Conservation (phyloP, 2,329 filamentous ascomycete genomes). For the Sclerotinia sclerotiorum region DNA sequence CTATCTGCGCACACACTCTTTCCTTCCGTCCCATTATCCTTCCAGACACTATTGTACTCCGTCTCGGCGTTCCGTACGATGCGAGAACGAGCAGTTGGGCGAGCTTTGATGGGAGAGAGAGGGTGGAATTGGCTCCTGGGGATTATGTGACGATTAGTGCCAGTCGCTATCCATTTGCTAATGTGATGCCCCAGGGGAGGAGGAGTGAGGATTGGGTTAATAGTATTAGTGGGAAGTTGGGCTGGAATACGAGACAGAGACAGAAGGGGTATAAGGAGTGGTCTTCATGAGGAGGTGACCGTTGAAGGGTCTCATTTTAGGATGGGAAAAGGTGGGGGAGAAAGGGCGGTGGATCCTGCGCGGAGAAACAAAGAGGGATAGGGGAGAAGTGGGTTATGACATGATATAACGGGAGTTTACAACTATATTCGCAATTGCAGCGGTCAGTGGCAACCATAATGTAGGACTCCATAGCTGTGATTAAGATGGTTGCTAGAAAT, state of each 20-base stretch:
- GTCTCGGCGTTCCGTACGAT: constrained; percentile 92
- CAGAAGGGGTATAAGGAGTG: constrained; percentile 61
- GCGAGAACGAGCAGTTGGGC: constrained; percentile 89
- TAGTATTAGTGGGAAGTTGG: constrained; percentile 74
- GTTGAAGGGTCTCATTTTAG: not conserved
- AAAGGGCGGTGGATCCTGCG: not conserved
- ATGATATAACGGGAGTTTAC: not conserved
- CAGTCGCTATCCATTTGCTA: constrained; percentile 76
- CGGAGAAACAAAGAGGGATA: not conserved
- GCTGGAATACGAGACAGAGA: constrained; percentile 78
- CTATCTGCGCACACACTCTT: constrained; percentile 91
- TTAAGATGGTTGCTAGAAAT: not conserved
- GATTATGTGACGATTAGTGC: constrained; percentile 86
- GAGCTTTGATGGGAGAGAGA: constrained; percentile 93
- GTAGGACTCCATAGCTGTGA: not conserved
- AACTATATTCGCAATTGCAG: too few species aligned
- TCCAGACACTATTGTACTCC: constrained; percentile 90
- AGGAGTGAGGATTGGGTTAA: constrained; percentile 79
- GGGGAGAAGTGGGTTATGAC: not conserved
- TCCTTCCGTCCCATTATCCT: constrained; percentile 96
- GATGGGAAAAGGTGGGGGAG: not conserved
- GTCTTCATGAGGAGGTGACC: constrained; percentile 22
- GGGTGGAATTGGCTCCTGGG: constrained; percentile 73
- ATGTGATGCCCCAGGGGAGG: constrained; percentile 67
- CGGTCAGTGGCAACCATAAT: not conserved